A percentile compares a stretch with the other conserved stretches of the same genome.
Evolutionary conservation across 257 asterid species (phyloP).

Genomic region (Nicotiana benthamiana): DNA sequence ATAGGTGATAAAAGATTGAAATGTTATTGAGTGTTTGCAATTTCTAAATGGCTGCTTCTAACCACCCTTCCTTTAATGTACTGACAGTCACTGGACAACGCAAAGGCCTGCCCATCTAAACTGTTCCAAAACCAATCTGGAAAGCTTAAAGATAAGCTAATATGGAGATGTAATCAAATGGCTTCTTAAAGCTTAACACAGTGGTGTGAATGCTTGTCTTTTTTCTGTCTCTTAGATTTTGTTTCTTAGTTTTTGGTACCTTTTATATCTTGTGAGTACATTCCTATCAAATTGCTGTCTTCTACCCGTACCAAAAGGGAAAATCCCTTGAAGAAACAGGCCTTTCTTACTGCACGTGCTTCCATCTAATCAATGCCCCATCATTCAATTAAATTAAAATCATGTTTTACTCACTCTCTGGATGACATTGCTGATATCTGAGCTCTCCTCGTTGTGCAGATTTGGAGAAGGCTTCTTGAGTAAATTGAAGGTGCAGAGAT

Average conservation of each 20-base stretch:
- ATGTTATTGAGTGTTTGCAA: background rate
- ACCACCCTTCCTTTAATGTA: background rate
- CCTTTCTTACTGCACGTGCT: background rate
- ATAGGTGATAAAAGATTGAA: background rate
- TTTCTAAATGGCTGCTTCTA: background rate
- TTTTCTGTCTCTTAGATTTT: background rate
- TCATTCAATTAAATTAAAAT: background rate
- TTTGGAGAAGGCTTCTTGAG: constrained; percentile 47
- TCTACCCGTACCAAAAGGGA: background rate
- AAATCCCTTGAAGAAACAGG: background rate
- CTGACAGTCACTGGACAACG: background rate
- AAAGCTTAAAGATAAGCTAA: background rate
- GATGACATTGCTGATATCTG: background rate
- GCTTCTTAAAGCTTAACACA: background rate
- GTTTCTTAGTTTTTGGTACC: background rate
- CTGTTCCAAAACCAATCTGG: background rate
- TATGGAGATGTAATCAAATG: background rate
- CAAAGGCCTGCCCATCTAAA: background rate
- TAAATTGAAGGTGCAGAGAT: constrained; percentile 3
- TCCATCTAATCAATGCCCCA: background rate
- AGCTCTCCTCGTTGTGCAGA: constrained; percentile 27
- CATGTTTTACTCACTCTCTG: background rate
- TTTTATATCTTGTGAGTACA: background rate
- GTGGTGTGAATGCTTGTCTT: background rate
- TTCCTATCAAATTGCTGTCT: background rate